Evolutionary conservation across 495 filamentous ascomycete genomes (phyloP), one percentile per base, ranked within the genome.

Genomic region (Penicillium canescens): DNA sequence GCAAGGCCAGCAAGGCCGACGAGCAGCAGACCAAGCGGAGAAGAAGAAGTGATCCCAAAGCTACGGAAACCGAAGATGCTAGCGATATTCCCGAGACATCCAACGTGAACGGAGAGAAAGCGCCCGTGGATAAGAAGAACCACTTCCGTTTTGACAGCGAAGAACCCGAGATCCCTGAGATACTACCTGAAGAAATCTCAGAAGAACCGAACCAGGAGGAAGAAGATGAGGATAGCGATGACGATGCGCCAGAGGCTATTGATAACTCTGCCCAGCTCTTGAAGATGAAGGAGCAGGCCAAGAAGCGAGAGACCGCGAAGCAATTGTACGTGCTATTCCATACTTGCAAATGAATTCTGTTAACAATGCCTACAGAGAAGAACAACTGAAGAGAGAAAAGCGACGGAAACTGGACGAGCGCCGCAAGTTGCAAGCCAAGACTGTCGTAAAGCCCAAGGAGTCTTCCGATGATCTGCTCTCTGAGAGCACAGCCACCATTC

Each of bases 211-310:
- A 45, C 24, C 50, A 69, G 43, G 67, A 66, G 9, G 50, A 70
- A 0, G 54, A 66, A 6, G 70, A 76, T 11, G 67, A 69, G 24
- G 62, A 63, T 46, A 68, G 65, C 49, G 63, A 59, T 54, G 75
- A 78, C 42, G 79, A 83, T 57, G 81, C 79, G 14, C 80, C 80
- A 5, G 81, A 84, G 61, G 60, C 68, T 13, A 69, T 82, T 23
- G 64, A 75, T 21, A 78, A 78, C 52, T 74, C 75, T 26, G 65
- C 75, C 0, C 67, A 75, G 50, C 54, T 76, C 24, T 55, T 69
- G 35, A 70, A 67, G 47, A 68, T 76, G 9, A 76, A 69, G 50
- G 62, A 61, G 24, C 70, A 75, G 42, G 69, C 73, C n/a, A 72
- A 71, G 61, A 74, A 70, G 56, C 66, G 68, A 57, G 71, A 75